Evolutionary conservation across 176 grass and related monocot species (phyloP).

Genomic region (Aegilops longissima): DNA sequence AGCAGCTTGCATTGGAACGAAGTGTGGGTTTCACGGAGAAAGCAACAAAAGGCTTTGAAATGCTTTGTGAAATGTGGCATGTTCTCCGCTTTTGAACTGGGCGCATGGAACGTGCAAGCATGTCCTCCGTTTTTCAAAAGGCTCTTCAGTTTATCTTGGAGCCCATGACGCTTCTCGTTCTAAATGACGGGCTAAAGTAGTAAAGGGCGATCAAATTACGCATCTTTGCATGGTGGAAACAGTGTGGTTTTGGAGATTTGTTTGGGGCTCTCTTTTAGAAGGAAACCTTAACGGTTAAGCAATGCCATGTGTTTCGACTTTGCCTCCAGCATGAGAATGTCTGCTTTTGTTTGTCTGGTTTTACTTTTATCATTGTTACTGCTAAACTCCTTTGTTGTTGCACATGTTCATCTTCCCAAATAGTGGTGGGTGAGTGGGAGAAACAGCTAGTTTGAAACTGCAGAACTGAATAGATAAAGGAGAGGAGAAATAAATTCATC

Average conservation of each 20-base stretch:
- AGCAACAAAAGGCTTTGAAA: neutral
- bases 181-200: neutral
- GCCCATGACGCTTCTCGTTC: neutral
- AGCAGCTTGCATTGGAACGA: neutral
- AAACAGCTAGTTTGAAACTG: too few relatives aligned
- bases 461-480: rapidly evolving
- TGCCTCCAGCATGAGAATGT: neutral
- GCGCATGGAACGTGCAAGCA: neutral
- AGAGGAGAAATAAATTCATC: too few relatives aligned
- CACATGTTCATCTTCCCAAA: neutral
- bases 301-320: neutral
- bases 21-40: neutral
- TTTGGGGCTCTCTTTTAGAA: neutral
- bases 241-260: neutral
- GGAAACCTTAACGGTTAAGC: conserved; percentile 29
- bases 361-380: neutral
- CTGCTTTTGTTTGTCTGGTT: neutral
- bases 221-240: neutral
- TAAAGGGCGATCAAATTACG: neutral
- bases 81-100: neutral
- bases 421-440: neutral
- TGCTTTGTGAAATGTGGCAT: neutral
- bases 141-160: conserved; percentile 3
- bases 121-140: neutral
- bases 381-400: neutral